Evolutionary conservation across 2,329 filamentous ascomycete genomes (phyloP).

Genomic region (Phialocephala sp.): DNA sequence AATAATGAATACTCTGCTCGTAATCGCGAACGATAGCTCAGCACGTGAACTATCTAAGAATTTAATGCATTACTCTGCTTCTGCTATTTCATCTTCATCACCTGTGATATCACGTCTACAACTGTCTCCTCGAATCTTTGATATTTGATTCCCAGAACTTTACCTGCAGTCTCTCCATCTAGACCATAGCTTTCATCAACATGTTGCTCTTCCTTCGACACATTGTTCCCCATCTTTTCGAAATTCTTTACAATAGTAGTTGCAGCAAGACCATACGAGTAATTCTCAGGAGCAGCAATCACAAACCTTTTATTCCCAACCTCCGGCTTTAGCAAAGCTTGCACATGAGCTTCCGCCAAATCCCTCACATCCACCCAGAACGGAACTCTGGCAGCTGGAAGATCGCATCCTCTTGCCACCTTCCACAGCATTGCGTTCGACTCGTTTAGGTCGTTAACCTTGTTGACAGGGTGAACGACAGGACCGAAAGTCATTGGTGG

Average conservation of each 20-base stretch:
- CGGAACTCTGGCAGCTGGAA: constrained; percentile 49
- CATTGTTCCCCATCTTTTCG: constrained; percentile 23
- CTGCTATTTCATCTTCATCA: constrained; percentile 39
- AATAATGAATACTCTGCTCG: too few species aligned
- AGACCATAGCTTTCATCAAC: constrained; percentile 48
- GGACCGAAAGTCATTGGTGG: constrained; percentile 66
- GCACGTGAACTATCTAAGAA: not conserved
- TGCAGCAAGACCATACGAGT: constrained; percentile 52
- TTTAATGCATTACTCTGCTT: not conserved
- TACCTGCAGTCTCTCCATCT: constrained; percentile 49
- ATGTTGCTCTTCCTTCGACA: constrained; percentile 39
- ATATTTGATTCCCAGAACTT: constrained; percentile 64
- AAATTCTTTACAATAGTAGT: constrained; percentile 51
- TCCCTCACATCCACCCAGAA: constrained; percentile 66
- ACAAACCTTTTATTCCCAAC: constrained; percentile 67
- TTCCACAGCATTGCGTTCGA: constrained; percentile 72
- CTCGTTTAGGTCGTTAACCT: constrained; percentile 68
- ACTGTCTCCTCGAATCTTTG: constrained; percentile 60
- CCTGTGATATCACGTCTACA: constrained; percentile 57
- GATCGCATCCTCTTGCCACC: constrained; percentile 62
- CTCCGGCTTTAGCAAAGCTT: constrained; percentile 58
- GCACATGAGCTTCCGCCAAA: constrained; percentile 65
- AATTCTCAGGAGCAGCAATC: constrained; percentile 49
- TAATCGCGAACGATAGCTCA: too few species aligned
- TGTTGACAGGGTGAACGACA: constrained; percentile 64